These are phyloP conservation scores for Sarocladium strictum DNA, from an alignment of 2,329 filamentous ascomycete genomes.

Conservation along the genomic window DNA sequence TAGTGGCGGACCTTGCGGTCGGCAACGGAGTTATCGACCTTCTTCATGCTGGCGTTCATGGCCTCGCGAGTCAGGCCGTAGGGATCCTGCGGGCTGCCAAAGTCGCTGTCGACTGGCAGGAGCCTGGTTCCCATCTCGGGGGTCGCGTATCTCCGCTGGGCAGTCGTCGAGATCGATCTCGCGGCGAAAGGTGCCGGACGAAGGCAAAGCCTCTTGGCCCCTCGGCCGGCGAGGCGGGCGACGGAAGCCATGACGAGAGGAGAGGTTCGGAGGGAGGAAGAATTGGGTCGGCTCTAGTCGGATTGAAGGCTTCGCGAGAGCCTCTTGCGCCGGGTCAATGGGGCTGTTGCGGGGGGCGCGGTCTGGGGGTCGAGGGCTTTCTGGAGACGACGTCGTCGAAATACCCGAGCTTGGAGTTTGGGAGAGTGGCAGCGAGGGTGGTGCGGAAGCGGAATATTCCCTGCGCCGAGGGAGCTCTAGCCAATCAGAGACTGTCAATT, in stretches of 20 bases:
- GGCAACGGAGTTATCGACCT: slow-evolving; percentile 42
- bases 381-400: slow-evolving; percentile 7
- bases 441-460: neutral
- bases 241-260: slow-evolving; percentile 5
- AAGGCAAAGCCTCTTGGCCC: slow-evolving; percentile 62
- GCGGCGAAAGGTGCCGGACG: slow-evolving; percentile 33
- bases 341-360: slow-evolving; percentile 15
- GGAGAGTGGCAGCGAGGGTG: neutral
- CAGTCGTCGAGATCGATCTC: slow-evolving; percentile 61
- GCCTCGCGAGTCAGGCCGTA: slow-evolving; percentile 39
- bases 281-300: slow-evolving; percentile 17
- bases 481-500: slow-evolving; percentile 3
- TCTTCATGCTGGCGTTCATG: slow-evolving; percentile 13
- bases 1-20: slow-evolving; percentile 93
- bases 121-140: slow-evolving; percentile 52
- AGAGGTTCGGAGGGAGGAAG: slow-evolving; percentile 58
- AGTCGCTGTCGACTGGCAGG: slow-evolving; percentile 59
- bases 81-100: slow-evolving; percentile 45
- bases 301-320: slow-evolving; percentile 21
- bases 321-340: slow-evolving; percentile 32
- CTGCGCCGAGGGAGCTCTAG: neutral
- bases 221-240: slow-evolving; percentile 55
- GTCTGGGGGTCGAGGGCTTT: neutral
- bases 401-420: slow-evolving; percentile 6
- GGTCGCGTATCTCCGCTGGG: slow-evolving; percentile 57